Base-by-base conservation (phyloP, 768 basidiomycete genomes). In the Lactarius hatsudake region DNA sequence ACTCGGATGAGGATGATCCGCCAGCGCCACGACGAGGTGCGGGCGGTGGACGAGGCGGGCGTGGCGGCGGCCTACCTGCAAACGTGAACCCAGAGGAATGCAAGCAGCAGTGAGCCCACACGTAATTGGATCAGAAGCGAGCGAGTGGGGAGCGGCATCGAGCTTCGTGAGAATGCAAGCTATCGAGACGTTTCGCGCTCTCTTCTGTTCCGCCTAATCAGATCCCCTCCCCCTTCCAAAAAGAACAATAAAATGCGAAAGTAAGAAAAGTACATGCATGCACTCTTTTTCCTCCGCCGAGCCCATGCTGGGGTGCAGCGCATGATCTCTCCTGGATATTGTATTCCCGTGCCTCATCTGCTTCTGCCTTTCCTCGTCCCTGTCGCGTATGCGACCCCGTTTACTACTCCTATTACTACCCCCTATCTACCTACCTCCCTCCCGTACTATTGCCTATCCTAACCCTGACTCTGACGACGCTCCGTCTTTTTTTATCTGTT, bases 71-170 rank as follows among this genome's bases (percentile, higher is more conserved):
- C 9, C 82, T 77, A 56, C 77, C 76, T n/a, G 73, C 76, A 42
- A 84, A 84, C 71, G 82, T 83, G 64, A 88, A 91, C 75, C 86
- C 91, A 1, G 89, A 93, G 75, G 94, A 96, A 76, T 96, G 94
- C 84, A 93, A 94, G 81, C 90, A 94, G 76, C 93, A 95, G 88
- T 95, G 79, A 78, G 73, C 38, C 23, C 5, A 12, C 48, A 23
- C 48, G 12, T 53, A 53, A 53, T 51, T 45, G 43, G 43, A 45
- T 45, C 43, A 45, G 43, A 23, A 26, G 51, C 51, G 40, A 42
- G 40, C 40, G 51, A 53, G 51, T 26, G 26, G 51, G 13, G 51
- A 53, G 23, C 26, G 51, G 51, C 48, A 23, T 51, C 48, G 48
- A 51, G 9, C 48, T 51, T 51, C 23, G 23, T 51, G 8, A 32